Percentiles rank a stretch among this genome's conserved stretches.
Evolutionary conservation across 768 basidiomycete genomes (phyloP).

Genomic region (Leccinum fibrillosum): DNA sequence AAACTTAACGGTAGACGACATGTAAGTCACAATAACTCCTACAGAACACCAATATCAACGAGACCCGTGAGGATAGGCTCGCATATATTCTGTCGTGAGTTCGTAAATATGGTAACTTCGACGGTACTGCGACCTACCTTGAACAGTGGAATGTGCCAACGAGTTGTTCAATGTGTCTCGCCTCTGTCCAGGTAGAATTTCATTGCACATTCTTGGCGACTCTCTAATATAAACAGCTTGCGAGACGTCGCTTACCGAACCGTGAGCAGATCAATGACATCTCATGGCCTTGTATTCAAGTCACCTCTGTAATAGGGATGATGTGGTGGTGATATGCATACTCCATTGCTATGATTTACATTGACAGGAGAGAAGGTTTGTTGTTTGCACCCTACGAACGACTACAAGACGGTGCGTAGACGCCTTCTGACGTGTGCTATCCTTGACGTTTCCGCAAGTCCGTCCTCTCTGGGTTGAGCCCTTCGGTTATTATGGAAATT

Average conservation of each 20-base stretch:
- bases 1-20: slow-evolving; percentile 41
- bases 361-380: slow-evolving; percentile 51
- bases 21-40: slow-evolving; percentile 35
- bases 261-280: slow-evolving; percentile 42
- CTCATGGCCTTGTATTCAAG: neutral
- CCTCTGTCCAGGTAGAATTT: slow-evolving; percentile 67
- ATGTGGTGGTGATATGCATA: slow-evolving; percentile 50
- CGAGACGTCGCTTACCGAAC: slow-evolving; percentile 75
- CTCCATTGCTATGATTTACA: neutral
- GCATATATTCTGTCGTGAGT: slow-evolving; percentile 79
- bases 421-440: slow-evolving; percentile 5
- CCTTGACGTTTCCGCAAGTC: slow-evolving; percentile 46
- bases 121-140: neutral
- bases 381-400: slow-evolving; percentile 81
- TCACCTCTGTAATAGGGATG: slow-evolving; percentile 33
- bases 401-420: slow-evolving; percentile 82
- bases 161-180: slow-evolving; percentile 75
- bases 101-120: neutral
- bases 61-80: slow-evolving; percentile 49
- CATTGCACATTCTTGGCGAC: neutral
- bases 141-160: slow-evolving; percentile 77
- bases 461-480: slow-evolving; percentile 77
- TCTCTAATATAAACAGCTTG: slow-evolving; percentile 51
- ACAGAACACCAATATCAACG: neutral
- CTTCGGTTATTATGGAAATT: slow-evolving; percentile 74